These are phyloP conservation scores for Cladosporium halotolerans DNA, from an alignment of 2,329 filamentous ascomycete species.

Conservation along the genomic window DNA sequence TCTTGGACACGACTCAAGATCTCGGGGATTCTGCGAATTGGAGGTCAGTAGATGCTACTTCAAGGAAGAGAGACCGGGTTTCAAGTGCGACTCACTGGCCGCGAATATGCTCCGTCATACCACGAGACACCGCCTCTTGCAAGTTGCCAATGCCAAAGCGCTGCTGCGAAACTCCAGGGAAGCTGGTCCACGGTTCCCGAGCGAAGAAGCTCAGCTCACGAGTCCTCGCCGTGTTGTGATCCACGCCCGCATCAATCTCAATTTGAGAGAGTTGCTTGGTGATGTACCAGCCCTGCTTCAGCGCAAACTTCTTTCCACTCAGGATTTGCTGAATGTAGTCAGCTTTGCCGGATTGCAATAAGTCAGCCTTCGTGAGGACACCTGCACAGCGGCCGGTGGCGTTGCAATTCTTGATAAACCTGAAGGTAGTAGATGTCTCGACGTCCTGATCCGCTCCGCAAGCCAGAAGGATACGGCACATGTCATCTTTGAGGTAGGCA, in stretches of 20 bases:
- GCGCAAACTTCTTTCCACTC: conserved; percentile 51
- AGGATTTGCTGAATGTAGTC: conserved; percentile 35
- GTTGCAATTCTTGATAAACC: conserved; percentile 44
- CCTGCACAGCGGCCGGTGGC: conserved; percentile 41
- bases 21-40: conserved; percentile 24
- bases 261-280: conserved; percentile 57
- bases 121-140: conserved; percentile 42
- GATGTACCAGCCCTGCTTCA: conserved; percentile 74
- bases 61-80: conserved; percentile 10
- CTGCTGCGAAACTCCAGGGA: conserved; percentile 34
- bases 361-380: conserved; percentile 80
- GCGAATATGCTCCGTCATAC: conserved; percentile 44
- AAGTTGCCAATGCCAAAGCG: conserved; percentile 50
- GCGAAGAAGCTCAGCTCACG: conserved; percentile 49
- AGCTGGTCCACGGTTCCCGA: conserved; percentile 39
- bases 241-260: conserved; percentile 39
- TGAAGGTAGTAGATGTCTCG: conserved; percentile 65
- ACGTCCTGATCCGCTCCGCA: conserved; percentile 73
- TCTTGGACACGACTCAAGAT: conserved; percentile 40
- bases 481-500: conserved; percentile 61
- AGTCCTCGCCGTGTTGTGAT: conserved; percentile 42
- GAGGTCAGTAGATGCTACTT: not conserved
- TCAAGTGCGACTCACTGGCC: conserved; percentile 18
- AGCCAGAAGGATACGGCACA: conserved; percentile 70
- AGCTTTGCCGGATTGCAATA: conserved; percentile 45